phyloP scores from a whole-genome alignment of 257 asterid species.

The Galeopsis tetrahit region DNA sequence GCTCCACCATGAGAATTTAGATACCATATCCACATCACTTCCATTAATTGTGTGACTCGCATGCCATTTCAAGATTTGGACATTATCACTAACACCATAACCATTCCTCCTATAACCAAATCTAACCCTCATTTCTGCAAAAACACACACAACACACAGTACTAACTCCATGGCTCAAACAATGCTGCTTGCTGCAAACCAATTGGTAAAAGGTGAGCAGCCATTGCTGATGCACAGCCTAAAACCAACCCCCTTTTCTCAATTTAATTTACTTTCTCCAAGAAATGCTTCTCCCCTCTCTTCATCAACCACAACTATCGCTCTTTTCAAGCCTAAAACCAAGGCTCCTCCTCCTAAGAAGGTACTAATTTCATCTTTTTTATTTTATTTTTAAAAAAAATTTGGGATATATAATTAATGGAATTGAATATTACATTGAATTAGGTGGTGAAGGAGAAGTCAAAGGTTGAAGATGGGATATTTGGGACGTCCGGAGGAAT shows the following conservation, averaged over 20 bases:
- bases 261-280: constrained; percentile 43
- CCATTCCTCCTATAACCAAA: constrained; percentile 5
- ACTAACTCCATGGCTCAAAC: constrained; percentile 51
- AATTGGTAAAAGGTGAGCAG: constrained; percentile 40
- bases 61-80: constrained; percentile 26
- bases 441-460: constrained; percentile 52
- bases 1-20: constrained; percentile 36
- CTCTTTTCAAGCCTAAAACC: constrained; percentile 75
- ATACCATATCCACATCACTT: constrained; percentile 43
- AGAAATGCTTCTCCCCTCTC: constrained; percentile 39
- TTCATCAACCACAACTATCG: constrained; percentile 43
- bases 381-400: background rate
- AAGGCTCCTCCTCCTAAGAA: constrained; percentile 75
- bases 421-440: constrained; percentile 24
- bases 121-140: background rate
- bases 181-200: constrained; percentile 69
- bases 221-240: constrained; percentile 54
- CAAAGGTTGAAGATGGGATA: constrained; percentile 83
- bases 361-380: constrained; percentile 33
- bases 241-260: constrained; percentile 56
- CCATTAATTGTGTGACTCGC: constrained; percentile 40
- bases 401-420: background rate
- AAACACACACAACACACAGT: background rate
- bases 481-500: constrained; percentile 94
- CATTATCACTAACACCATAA: background rate